Conservation (phyloP, 2,329 filamentous ascomycete species). For the Penicillium sp. region DNA sequence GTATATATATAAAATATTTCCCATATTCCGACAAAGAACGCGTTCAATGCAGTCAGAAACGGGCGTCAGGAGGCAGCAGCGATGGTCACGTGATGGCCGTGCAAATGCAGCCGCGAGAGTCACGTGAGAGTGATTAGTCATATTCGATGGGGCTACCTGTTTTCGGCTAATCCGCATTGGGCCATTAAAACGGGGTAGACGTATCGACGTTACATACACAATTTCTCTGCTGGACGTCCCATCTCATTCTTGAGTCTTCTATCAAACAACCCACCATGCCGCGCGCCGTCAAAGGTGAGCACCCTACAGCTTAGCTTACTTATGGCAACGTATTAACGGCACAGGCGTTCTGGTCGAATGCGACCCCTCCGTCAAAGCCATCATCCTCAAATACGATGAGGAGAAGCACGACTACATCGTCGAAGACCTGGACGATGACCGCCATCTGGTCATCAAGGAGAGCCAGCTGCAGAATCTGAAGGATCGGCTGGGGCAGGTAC, state of each 20-base stretch:
- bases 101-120: neutral
- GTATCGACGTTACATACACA: too few species aligned
- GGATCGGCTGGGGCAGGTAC: conserved; percentile 38
- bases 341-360: conserved; percentile 45
- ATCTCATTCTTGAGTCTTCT: too few species aligned
- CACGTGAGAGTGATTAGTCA: neutral
- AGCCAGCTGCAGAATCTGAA: conserved; percentile 43
- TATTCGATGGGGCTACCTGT: neutral
- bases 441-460: conserved; percentile 45
- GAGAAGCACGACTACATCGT: conserved; percentile 46
- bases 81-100: neutral
- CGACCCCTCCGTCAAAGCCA: conserved; percentile 47
- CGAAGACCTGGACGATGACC: conserved; percentile 45
- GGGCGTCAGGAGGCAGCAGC: neutral
- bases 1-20: neutral
- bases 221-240: too few species aligned
- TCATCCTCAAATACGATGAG: conserved; percentile 47
- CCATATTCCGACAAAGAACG: neutral
- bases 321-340: neutral
- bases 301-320: neutral
- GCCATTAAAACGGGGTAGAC: neutral
- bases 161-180: neutral
- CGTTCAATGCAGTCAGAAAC: neutral
- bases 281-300: conserved; percentile 37
- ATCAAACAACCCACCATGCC: too few species aligned